A percentile compares a stretch with the other conserved stretches of the same genome.
phyloP scores from a whole-genome alignment of 2,329 filamentous ascomycete species.

The Septoria petroselini region DNA sequence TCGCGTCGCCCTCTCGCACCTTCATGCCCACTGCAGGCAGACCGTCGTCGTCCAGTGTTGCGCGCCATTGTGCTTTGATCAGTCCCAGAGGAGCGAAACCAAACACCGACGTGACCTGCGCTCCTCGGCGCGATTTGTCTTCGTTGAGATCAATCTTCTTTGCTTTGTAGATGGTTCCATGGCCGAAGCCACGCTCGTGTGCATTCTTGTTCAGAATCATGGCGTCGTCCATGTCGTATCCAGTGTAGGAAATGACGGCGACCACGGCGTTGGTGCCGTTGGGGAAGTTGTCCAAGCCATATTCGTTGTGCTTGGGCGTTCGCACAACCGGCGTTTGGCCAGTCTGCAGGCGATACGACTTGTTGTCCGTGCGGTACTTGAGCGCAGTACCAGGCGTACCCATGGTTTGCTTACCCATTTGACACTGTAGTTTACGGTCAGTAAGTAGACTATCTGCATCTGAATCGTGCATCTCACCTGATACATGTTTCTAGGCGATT shows the following conservation, averaged over 20 bases:
- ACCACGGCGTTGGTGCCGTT: slow-evolving; percentile 95
- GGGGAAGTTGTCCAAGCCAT: slow-evolving; percentile 96
- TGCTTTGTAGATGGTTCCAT: slow-evolving; percentile 97
- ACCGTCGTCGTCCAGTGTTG: slow-evolving; percentile 80
- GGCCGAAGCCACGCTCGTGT: slow-evolving; percentile 90
- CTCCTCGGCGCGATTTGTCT: slow-evolving; percentile 56
- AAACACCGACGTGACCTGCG: slow-evolving; percentile 75
- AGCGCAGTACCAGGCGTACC: slow-evolving; percentile 86
- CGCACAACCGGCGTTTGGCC: slow-evolving; percentile 93
- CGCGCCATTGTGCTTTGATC: slow-evolving; percentile 67
- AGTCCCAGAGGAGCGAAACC: slow-evolving; percentile 80
- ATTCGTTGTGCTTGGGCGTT: slow-evolving; percentile 88
- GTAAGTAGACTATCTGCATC: too few relatives aligned
- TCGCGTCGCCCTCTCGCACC: slow-evolving; percentile 74
- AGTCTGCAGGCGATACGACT: slow-evolving; percentile 89
- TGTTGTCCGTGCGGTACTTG: slow-evolving; percentile 91
- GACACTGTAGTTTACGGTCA: slow-evolving; percentile 64
- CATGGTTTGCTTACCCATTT: slow-evolving; percentile 99
- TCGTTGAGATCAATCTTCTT: slow-evolving; percentile 87
- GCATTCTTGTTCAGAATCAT: slow-evolving; percentile 99
- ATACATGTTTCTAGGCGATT: slow-evolving; percentile 98
- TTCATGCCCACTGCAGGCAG: slow-evolving; percentile 75
- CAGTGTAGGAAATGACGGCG: slow-evolving; percentile 96
- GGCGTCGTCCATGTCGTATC: slow-evolving; percentile 99
- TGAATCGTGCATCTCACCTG: slow-evolving; percentile 15